phyloP scores from a whole-genome alignment of 2,329 filamentous ascomycete species.

The Diaporthe aspalathi region DNA sequence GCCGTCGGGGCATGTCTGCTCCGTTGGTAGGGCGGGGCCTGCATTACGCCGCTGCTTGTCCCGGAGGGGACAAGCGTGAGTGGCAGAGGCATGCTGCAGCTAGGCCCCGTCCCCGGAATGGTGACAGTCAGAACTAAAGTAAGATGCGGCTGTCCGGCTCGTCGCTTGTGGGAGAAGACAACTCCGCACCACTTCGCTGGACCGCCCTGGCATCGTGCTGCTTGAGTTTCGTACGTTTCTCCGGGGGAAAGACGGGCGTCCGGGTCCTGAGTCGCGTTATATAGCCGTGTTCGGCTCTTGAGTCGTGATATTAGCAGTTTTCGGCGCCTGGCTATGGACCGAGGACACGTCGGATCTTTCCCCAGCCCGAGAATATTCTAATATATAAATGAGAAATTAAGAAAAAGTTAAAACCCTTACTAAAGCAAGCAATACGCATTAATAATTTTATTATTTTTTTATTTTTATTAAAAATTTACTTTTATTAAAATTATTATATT shows the following conservation, averaged over 20 bases:
- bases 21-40: slow-evolving; percentile 7
- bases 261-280: background rate
- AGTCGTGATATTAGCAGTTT: background rate
- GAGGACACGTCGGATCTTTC: too few species aligned
- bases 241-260: background rate
- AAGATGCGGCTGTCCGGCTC: background rate
- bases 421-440: too few species aligned
- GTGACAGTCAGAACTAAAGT: background rate
- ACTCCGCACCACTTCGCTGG: background rate
- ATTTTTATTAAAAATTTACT: too few species aligned
- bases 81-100: slow-evolving; percentile 2
- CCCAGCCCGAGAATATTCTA: too few species aligned
- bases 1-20: background rate
- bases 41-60: background rate
- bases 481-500: too few species aligned
- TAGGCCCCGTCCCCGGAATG: slow-evolving; percentile 8
- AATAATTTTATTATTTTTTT: too few species aligned
- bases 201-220: background rate
- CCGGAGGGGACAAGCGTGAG: background rate
- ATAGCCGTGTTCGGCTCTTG: slow-evolving; percentile 1
- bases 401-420: too few species aligned
- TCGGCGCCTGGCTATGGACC: background rate
- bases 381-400: too few species aligned
- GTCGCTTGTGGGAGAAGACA: background rate
- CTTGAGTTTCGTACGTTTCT: too few species aligned